phyloP scores from a whole-genome alignment of 2,329 filamentous ascomycete species.

The Cordyceps javanica region DNA sequence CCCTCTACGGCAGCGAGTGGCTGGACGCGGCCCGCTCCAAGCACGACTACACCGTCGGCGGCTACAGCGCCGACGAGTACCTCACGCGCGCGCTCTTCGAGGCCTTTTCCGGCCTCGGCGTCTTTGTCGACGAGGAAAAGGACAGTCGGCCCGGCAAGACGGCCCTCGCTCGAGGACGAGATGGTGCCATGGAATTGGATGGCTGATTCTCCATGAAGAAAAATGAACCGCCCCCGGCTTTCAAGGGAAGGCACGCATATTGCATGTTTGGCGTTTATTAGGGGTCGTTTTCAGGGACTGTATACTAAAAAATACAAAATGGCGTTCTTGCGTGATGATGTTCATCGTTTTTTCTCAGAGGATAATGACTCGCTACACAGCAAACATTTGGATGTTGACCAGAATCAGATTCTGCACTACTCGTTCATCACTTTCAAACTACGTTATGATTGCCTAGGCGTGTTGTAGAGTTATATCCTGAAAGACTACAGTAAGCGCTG shows the following conservation, averaged over 20 bases:
- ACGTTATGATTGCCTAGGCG: background rate
- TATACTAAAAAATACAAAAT: background rate
- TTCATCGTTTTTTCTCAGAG: background rate
- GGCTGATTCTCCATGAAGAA: conserved; percentile 34
- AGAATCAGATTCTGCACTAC: background rate
- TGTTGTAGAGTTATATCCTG: conserved; percentile 1
- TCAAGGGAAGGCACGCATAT: background rate
- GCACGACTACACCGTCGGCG: conserved; percentile 63
- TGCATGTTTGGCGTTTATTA: background rate
- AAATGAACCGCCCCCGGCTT: no score
- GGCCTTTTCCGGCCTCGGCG: conserved; percentile 81
- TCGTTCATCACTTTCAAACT: background rate
- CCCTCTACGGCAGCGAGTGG: conserved; percentile 69
- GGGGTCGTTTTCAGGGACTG: background rate
- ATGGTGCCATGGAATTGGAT: conserved; percentile 42
- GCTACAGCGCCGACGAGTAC: conserved; percentile 79
- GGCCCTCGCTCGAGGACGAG: conserved; percentile 21
- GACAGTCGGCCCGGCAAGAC: conserved; percentile 30
- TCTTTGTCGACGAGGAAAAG: conserved; percentile 79
- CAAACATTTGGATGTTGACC: background rate
- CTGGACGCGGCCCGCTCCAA: conserved; percentile 62
- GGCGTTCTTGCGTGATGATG: background rate
- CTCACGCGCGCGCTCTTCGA: conserved; percentile 76
- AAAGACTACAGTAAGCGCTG: background rate
- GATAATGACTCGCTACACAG: background rate